phyloP scores from a whole-genome alignment of 129 eudicot genomes.

The carrot (Daucus carota) region DH1_v3.0 NC_030384.2:48365501-48366000 shows the following conservation, averaged over 20 bases:
- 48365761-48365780: slow-evolving; percentile 99
- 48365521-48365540: slow-evolving; percentile 67
- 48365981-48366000: not conserved
- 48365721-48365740: slow-evolving; percentile 99
- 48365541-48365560: slow-evolving; percentile 95
- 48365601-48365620: slow-evolving; percentile 86
- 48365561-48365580: slow-evolving; percentile 87
- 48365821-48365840: slow-evolving; percentile 94
- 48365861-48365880: slow-evolving; percentile 96
- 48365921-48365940: not conserved
- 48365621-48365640: slow-evolving; percentile 85
- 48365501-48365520: slow-evolving; percentile 10
- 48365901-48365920: not conserved
- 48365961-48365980: not conserved
- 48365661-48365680: slow-evolving; percentile 57
- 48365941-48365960: not conserved
- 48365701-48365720: slow-evolving; percentile 85
- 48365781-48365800: slow-evolving; percentile 98
- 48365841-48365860: slow-evolving; percentile 88
- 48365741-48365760: slow-evolving; percentile 85
- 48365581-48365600: slow-evolving; percentile 94
- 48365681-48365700: slow-evolving; percentile 92
- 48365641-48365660: slow-evolving; percentile 83
- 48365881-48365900: slow-evolving; percentile 46
- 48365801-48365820: slow-evolving; percentile 90